phyloP scores from a whole-genome alignment of 352 stramenopile species.

The Pythium sukuiense region DNA sequence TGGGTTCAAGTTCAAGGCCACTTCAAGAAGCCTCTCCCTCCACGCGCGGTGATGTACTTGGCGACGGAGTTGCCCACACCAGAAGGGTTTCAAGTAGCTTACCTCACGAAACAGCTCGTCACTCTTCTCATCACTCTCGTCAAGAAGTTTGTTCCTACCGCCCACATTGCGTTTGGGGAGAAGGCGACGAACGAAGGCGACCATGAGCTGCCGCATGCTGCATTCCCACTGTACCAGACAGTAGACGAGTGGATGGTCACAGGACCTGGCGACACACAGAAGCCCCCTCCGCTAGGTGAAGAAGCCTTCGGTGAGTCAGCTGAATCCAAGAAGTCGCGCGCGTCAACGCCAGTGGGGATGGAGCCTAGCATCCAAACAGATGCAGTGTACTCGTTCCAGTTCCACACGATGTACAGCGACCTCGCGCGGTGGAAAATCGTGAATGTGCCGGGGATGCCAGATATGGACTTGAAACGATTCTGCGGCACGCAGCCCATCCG shows the following conservation, averaged over 20 bases:
- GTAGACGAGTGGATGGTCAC: conserved; percentile 53
- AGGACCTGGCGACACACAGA: background rate
- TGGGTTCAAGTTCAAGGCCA: conserved; percentile 63
- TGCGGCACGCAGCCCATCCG: conserved; percentile 37
- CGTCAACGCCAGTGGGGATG: conserved; percentile 18
- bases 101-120: conserved; percentile 39
- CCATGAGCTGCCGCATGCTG: conserved; percentile 41
- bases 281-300: conserved; percentile 24
- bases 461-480: conserved; percentile 45
- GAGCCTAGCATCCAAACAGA: conserved; percentile 36
- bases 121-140: conserved; percentile 37
- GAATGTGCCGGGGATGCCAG: conserved; percentile 39
- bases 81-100: conserved; percentile 29
- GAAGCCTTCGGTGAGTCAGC: conserved; percentile 40
- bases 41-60: conserved; percentile 41
- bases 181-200: conserved; percentile 5
- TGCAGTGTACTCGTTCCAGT: conserved; percentile 62
- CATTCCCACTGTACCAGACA: conserved; percentile 54
- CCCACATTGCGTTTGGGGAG: conserved; percentile 43
- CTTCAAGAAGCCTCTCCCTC: conserved; percentile 46
- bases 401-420: conserved; percentile 48
- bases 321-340: conserved; percentile 28
- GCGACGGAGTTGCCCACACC: conserved; percentile 43
- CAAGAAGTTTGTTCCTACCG: conserved; percentile 36
- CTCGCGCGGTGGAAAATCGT: conserved; percentile 50